Base-by-base conservation (phyloP, 2,329 filamentous ascomycete species). In the Capronia americana region DNA sequence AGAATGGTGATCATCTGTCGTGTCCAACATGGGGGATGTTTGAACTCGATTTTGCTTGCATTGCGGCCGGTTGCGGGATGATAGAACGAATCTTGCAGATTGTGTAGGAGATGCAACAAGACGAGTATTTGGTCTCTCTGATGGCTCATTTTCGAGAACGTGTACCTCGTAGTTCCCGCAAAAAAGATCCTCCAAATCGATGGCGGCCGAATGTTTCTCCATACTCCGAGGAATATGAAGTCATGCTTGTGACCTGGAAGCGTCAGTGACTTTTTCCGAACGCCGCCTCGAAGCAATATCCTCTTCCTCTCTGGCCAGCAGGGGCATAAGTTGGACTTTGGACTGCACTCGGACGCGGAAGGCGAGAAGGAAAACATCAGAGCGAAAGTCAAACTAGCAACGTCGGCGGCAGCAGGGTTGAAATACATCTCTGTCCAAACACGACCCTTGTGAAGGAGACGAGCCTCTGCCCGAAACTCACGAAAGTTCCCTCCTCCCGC, bases 121-220 rank as follows among this genome's bases (percentile, higher is more conserved):
- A 44, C 38, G 20, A 44, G 38, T n/a, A 53, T 26, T 53, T 53
- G 48, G 14, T 26, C 20, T 14, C 80, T 81, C 28, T 80, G 80
- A 58, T 83, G 83, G 0, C 78, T 79, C 0, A 80, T 82, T 67
- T 83, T 83, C 67, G 74, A 76, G 38, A 79, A 78, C 0, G 79
- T 83, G 63, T 82, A 83, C 38, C 3, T 1, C 8, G 17, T 26
- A 24, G 46, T 51, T 0, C 26, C 48, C 20, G 32, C 24, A 28
- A 51, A 20, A n/a, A 8, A 5, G 38, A 44, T n/a, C 38, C 38
- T 44, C 4, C 6, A 17, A 10, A 51, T 14, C 48, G 14, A 10
- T 17, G 48, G 5, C 48, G 48, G 20, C 20, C 14, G 14, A 51
- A 51, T 5, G 48, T 28, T 51, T 51, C 48, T 51, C 48, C 48